phyloP scores from a whole-genome alignment of 139 green algal species.

The Picochlorum costavermella region DNA sequence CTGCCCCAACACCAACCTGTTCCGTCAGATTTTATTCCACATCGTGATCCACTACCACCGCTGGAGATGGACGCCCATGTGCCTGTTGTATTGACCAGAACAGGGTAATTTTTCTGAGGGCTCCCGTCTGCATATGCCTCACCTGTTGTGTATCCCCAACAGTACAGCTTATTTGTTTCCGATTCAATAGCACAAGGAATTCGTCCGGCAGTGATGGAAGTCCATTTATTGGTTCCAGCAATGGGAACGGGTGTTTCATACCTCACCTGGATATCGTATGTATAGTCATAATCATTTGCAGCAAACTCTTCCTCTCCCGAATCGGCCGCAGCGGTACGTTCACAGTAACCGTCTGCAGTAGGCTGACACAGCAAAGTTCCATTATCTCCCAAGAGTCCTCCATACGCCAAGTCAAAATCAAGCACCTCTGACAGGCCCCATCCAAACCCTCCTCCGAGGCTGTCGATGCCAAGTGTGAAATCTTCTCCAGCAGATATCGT shows the following conservation, averaged over 20 bases:
- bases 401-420: constrained; percentile 4
- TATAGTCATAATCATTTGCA: neutral
- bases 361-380: neutral
- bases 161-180: neutral
- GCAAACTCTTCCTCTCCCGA: neutral
- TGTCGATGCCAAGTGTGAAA: constrained; percentile 10
- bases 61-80: constrained; percentile 3
- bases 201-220: constrained; percentile 4
- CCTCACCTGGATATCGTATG: neutral
- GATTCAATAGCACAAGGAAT: constrained; percentile 10
- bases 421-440: constrained; percentile 10
- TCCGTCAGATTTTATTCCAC: constrained; percentile 6
- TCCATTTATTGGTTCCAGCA: constrained; percentile 1
- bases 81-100: neutral
- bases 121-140: constrained; percentile 6
- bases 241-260: constrained; percentile 1
- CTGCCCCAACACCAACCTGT: constrained; percentile 8
- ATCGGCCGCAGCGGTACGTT: neutral
- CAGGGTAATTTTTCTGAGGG: constrained; percentile 5
- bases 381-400: constrained; percentile 1
- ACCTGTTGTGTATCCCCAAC: constrained; percentile 14
- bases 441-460: neutral
- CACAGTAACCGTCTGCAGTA: constrained; percentile 3
- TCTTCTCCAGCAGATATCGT: neutral
- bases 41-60: neutral